Evolutionary conservation across 2,329 filamentous ascomycete species (phyloP).

Genomic region (Fusarium anthophilum): DNA sequence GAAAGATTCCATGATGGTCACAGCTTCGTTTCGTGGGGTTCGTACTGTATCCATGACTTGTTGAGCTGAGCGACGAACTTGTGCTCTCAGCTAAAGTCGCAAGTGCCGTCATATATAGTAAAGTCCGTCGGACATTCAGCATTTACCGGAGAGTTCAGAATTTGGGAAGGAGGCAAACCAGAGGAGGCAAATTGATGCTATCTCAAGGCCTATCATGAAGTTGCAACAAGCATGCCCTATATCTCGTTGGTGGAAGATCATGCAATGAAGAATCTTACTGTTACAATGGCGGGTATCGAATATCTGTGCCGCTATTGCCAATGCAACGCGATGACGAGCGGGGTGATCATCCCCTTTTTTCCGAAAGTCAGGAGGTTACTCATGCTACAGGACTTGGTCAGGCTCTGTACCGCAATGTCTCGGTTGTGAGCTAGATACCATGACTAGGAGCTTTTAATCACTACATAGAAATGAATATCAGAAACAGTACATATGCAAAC

Average conservation of each 20-base stretch:
- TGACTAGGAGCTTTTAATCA: not conserved
- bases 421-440: not conserved
- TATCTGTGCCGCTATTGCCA: not conserved
- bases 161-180: not conserved
- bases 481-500: not conserved
- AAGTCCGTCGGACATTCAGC: not conserved
- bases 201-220: not conserved
- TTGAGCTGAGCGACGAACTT: not conserved
- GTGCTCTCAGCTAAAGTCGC: not conserved
- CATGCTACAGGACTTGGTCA: not conserved
- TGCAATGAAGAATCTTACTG: not conserved
- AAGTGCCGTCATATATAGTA: not conserved
- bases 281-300: not conserved
- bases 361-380: not conserved
- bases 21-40: not conserved
- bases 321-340: not conserved
- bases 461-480: not conserved
- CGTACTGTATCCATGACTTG: not conserved
- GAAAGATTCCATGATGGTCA: not conserved
- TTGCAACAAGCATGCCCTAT: not conserved
- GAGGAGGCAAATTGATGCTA: not conserved
- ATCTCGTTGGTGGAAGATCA: not conserved
- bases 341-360: not conserved
- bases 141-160: too few relatives aligned
- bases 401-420: not conserved